Percentiles rank a stretch among this genome's conserved stretches.
Evolutionary conservation across 495 filamentous ascomycete species (phyloP).

Genomic region (Pyrenopolyporus hunteri): DNA sequence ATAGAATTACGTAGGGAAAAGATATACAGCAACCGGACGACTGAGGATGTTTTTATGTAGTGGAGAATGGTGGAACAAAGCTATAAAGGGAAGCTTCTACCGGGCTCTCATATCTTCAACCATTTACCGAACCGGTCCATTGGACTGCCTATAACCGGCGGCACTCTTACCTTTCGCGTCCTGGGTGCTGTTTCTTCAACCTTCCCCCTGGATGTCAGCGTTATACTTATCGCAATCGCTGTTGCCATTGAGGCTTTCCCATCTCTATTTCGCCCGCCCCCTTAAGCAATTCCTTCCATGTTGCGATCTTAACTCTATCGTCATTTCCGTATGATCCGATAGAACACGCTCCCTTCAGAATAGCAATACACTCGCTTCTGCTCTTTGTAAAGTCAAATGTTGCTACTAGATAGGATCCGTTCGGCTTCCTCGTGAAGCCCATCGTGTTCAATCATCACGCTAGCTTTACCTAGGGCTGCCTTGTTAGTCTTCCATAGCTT

Average conservation of each 20-base stretch:
- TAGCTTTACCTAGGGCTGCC: conserved; percentile 63
- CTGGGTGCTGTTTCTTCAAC: conserved; percentile 36
- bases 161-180: conserved; percentile 28
- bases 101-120: conserved; percentile 30
- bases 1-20: no score
- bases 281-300: conserved; percentile 64
- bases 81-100: not conserved
- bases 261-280: conserved; percentile 58
- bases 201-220: conserved; percentile 24
- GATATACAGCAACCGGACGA: no score
- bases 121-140: conserved; percentile 53
- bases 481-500: conserved; percentile 74
- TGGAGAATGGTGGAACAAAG: not conserved
- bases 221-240: conserved; percentile 42
- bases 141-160: conserved; percentile 48
- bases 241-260: conserved; percentile 39
- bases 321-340: conserved; percentile 67
- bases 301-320: conserved; percentile 62
- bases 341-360: conserved; percentile 69
- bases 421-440: conserved; percentile 43
- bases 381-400: conserved; percentile 74
- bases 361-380: conserved; percentile 62
- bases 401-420: conserved; percentile 65
- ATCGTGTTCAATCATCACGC: conserved; percentile 62
- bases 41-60: no score